Base-by-base conservation (phyloP, 2,329 filamentous ascomycete species). In the Metarhizium robertsii region DNA sequence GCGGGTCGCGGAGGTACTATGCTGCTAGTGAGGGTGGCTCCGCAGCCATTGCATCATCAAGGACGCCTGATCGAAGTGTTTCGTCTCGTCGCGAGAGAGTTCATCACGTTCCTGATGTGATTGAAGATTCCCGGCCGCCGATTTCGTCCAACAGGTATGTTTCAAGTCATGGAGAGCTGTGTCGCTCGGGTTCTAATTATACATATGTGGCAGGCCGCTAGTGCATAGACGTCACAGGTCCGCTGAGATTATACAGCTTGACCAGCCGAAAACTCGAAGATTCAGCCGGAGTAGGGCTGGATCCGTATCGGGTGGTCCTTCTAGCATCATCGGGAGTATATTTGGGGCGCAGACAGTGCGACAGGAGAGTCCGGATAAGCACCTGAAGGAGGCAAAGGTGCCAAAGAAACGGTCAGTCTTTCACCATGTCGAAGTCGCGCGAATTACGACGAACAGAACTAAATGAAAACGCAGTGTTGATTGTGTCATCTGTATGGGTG, bases 401-500 rank as follows among this genome's bases (percentile, higher is more conserved):
- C 13, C 50, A 14, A 58, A 50, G 18, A 58, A 55, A 34, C 58
- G 65, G 66, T 66, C 48, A 65, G 64, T 60, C 38, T n/a, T 32
- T 25, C 5, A 49, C 38, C 32, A 16, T 42, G 52, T 14, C 11
- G 18, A 11, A 25, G 46, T 25, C 16, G 11, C 20, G 11, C 45
- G 6, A 48, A 14, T 48, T 13, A 20, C 5, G 25, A 14, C 3
- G 45, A 25, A 48, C 18, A 25, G 14, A 14, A 16, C 45, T 48
- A 48, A 34, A 48, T 30, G 20, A 30, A 14, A n/a, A 18, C 10
- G 18, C 51, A 90, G 85, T 57, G 78, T 86, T 48, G 80, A 87
- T 64, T 95, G 90, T 63, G 73, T 90, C 50, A 82, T 81, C 29
- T 95, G 90, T 66, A 73, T 85, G 65, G 85, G 88, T 59, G 84